These are phyloP conservation scores for Cladosporium sp. DNA, from an alignment of 2,329 filamentous ascomycete genomes.

Conservation along the genomic window DNA sequence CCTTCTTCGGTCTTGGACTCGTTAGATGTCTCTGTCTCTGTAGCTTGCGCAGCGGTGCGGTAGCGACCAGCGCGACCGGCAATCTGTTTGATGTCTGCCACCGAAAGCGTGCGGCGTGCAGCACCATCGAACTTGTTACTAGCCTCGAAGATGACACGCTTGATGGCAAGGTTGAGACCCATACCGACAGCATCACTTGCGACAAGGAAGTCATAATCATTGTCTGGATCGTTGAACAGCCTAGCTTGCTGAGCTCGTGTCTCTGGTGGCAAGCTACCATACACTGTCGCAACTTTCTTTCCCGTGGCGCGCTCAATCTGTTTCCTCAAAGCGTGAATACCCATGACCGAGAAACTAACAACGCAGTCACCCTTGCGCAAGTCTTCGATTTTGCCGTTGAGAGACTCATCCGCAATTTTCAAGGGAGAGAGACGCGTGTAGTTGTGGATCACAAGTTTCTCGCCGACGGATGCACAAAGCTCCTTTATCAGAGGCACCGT, in stretches of 20 bases:
- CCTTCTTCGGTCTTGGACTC: constrained; percentile 31
- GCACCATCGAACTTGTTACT: constrained; percentile 70
- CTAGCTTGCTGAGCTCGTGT: constrained; percentile 87
- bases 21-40: constrained; percentile 27
- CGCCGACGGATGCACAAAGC: constrained; percentile 75
- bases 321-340: constrained; percentile 76
- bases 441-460: constrained; percentile 75
- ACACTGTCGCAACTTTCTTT: constrained; percentile 84
- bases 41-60: constrained; percentile 63
- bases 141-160: constrained; percentile 83
- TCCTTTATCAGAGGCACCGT: constrained; percentile 76
- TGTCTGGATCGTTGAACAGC: constrained; percentile 92
- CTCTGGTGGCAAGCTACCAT: constrained; percentile 87
- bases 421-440: constrained; percentile 85
- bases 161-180: constrained; percentile 89
- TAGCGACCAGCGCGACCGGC: constrained; percentile 88
- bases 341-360: constrained; percentile 80
- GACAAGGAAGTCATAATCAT: constrained; percentile 91
- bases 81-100: constrained; percentile 91
- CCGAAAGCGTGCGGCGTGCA: constrained; percentile 58
- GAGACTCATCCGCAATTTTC: constrained; percentile 61
- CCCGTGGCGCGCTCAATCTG: constrained; percentile 76
- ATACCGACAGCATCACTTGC: constrained; percentile 97
- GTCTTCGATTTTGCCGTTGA: constrained; percentile 63
- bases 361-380: constrained; percentile 88